Base-by-base conservation (phyloP, 805 yeast genomes). In the Wickerhamomyces pijperi region DNA sequence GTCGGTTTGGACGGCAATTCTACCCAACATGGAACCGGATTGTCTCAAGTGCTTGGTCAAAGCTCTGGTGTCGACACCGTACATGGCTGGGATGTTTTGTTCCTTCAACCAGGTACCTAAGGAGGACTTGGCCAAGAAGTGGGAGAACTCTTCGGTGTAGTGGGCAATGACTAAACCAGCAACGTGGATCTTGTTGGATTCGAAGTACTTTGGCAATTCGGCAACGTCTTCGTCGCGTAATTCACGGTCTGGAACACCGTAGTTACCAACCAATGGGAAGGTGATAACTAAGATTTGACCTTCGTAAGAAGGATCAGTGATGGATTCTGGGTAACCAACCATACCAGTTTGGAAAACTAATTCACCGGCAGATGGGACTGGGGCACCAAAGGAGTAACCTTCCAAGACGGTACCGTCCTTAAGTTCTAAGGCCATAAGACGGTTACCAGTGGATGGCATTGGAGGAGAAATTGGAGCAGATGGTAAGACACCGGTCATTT, bases 341-440 rank as follows among this genome's bases (percentile, higher is more conserved):
- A 92, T 88, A 70, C 98, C 97, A 46, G 98, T 92, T 66, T 94
- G 97, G 77, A 92, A 92, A 44, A 92, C 98, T 54, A 94, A 76
- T 68, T 92, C 98, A 73, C 98, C 98, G 41, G 97, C 94, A 41
- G 78, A 76, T 19, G 95, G 61, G 44, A 71, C 76, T 46, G 80
- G 80, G 40, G 97, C 95, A 71, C 98, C 98, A 55, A 92, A 92
- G 17, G 97, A 90, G 68, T 82, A 86, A 65, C 98, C 98, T 65
- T 86, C 92, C 52, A 90, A 72, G 42, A 79, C 75, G 46, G 77
- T 63, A 50, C 96, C 96, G 60, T 84, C 87, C 53, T 82, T 82
- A 51, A 92, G 75, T 65, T 88, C 95, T 59, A 88, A 76, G 43
- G 94, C 80, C 73, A 85, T 76, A 63, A 87, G 67, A 51, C 81